A percentile compares a stretch with the other conserved stretches of the same genome.
phyloP scores from a whole-genome alignment of 2,329 filamentous ascomycete species.

The Conoideocrella luteorostrata region DNA sequence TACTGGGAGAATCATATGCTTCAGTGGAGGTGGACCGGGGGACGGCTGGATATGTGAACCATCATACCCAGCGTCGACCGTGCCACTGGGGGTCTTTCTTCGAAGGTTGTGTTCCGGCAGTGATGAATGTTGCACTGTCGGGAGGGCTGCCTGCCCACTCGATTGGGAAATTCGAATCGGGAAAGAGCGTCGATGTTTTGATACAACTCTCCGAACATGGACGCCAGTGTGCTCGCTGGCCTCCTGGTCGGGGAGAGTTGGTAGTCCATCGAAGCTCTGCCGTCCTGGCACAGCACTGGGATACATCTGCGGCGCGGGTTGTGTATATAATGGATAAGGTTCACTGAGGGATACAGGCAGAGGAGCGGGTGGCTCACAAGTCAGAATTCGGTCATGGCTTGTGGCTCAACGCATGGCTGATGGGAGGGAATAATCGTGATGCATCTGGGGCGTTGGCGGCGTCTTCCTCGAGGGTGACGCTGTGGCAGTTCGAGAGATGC shows the following conservation, averaged over 20 bases:
- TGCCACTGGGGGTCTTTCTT: constrained; percentile 91
- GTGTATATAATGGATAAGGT: constrained; percentile 28
- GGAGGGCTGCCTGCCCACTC: constrained; percentile 13
- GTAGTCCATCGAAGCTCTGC: constrained; percentile 29
- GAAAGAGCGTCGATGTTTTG: constrained; percentile 21
- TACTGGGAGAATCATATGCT: constrained; percentile 73
- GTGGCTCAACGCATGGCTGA: constrained; percentile 35
- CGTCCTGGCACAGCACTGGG: constrained; percentile 41
- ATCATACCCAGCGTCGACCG: constrained; percentile 85
- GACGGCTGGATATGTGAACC: constrained; percentile 68
- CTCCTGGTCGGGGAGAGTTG: neutral
- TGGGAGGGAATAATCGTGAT: constrained; percentile 25
- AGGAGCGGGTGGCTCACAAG: constrained; percentile 18
- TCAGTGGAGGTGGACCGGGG: constrained; percentile 68
- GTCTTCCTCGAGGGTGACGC: constrained; percentile 7
- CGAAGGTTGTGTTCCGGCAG: constrained; percentile 54
- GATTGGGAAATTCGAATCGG: constrained; percentile 27
- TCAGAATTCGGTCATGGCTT: constrained; percentile 34
- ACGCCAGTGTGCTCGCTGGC: constrained; percentile 1
- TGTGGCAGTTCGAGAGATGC: neutral
- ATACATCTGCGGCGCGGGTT: constrained; percentile 47
- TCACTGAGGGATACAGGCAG: constrained; percentile 1
- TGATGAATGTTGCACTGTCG: constrained; percentile 13
- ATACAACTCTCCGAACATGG: constrained; percentile 14
- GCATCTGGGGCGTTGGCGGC: constrained; percentile 33